Base-by-base conservation (phyloP, 805 yeast genomes). In the Lipomyces chichibuensis region DNA sequence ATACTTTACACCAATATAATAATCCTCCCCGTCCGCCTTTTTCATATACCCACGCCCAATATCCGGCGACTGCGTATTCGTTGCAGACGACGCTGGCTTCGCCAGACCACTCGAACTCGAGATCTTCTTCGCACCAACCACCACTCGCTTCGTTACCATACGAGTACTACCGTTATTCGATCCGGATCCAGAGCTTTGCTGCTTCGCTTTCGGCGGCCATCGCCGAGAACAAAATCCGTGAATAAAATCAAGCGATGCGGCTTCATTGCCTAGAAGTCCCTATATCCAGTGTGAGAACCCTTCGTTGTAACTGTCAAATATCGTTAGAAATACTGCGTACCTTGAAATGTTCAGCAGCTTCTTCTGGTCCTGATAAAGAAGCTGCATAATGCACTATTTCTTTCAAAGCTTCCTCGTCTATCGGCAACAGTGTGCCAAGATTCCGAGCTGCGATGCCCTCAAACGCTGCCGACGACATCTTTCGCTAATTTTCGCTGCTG, bases 301-400 rank as follows among this genome's bases (percentile, higher is more conserved):
- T 20, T 39, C 2, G 9, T 3, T 7, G 3, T 17, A 29, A 29
- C 32, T 29, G 32, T 29, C 1, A 29, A 29, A 4, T 29, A 46
- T 11, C 57, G 23, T 4, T 23, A 17, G 3, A 39, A 5, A 29
- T 29, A 14, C 39, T 0, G 39, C 60, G 3, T 33, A 69, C 74
- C 61, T 49, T 74, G 72, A 88, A 84, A 75, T 88, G 88, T 29
- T 78, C 79, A 25, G 81, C 80, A 8, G 86, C 81, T 14, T 81
- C 85, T 3, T 81, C 80, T 61, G 85, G 83, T 0, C 84, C 75
- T 7, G 81, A 80, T 27, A 87, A 76, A 9, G 80, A 74, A 13
- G 83, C 73, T 0, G 87, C 84, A 71, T 87, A 85, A 13, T 83
- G 84, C 5, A 88, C 79, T 79, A 87, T 81, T 72, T 87, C 88